Conservation (phyloP, 2,329 filamentous ascomycete species). For the Penicillium janthinellum region DNA sequence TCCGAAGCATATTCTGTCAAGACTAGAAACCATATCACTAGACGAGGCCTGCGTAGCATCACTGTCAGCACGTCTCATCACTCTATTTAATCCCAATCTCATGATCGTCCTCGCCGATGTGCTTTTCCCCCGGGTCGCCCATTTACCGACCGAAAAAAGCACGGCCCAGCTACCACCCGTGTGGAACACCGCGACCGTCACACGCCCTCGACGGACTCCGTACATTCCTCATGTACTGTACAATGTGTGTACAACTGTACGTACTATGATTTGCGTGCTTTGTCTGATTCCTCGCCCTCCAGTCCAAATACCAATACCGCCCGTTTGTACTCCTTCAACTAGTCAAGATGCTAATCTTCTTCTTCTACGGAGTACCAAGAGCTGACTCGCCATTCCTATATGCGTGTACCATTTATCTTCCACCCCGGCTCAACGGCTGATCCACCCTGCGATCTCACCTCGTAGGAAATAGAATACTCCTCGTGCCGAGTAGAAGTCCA, state of each 20-base stretch:
- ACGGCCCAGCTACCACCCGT: constrained; percentile 8
- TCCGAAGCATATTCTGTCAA: not conserved
- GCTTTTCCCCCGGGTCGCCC: not conserved
- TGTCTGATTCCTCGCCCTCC: not conserved
- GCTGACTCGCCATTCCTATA: no score
- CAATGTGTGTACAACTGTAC: no score
- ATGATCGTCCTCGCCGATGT: constrained; percentile 9
- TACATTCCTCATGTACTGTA: no score
- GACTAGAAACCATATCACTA: no score
- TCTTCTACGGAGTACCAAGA: not conserved
- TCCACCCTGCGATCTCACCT: not conserved
- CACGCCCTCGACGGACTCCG: not conserved
- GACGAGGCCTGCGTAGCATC: not conserved
- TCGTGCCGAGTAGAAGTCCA: not conserved
- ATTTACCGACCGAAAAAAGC: constrained; percentile 4
- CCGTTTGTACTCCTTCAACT: not conserved
- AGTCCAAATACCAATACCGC: not conserved
- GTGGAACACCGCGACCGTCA: constrained; percentile 9
- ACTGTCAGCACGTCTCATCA: not conserved
- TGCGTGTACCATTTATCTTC: no score
- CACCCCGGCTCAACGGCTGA: not conserved
- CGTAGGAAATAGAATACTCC: no score
- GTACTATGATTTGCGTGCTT: not conserved
- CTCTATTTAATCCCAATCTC: constrained; percentile 3
- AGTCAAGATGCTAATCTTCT: not conserved